phyloP scores from a whole-genome alignment of 2,329 filamentous ascomycete species.

The Hymenoscyphus albidus region DNA sequence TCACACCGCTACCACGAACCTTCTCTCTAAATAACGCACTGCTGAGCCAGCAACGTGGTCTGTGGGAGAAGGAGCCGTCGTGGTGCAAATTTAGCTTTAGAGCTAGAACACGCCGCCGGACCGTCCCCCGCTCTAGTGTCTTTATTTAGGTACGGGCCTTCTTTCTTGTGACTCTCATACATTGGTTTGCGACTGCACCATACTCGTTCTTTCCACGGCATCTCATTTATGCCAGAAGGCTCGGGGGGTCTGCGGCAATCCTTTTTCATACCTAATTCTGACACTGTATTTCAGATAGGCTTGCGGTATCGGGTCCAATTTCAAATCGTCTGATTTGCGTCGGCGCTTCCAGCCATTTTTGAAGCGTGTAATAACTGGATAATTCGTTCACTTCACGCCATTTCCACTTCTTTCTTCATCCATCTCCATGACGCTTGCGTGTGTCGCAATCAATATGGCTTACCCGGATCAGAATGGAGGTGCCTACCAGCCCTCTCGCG shows the following conservation, averaged over 20 bases:
- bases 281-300: not conserved
- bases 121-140: conserved; percentile 17
- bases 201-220: not conserved
- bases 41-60: not conserved
- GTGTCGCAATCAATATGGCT: conserved; percentile 32
- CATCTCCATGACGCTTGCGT: conserved; percentile 2
- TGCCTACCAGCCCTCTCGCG: conserved; percentile 29
- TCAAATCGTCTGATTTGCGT: not conserved
- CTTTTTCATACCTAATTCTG: not conserved
- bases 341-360: not conserved
- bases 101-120: conserved; percentile 18
- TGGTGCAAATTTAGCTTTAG: not conserved
- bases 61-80: not conserved
- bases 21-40: not conserved
- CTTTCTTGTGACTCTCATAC: not conserved
- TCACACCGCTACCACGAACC: not conserved
- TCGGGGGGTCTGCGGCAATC: not conserved
- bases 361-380: not conserved
- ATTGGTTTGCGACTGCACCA: not conserved
- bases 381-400: not conserved
- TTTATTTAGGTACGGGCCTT: conserved; percentile 4
- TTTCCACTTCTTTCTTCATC: not conserved
- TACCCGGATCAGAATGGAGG: conserved; percentile 32
- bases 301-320: not conserved
- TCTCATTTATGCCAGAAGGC: not conserved